A percentile compares a stretch with the other conserved stretches of the same genome.
Evolutionary conservation across 768 basidiomycete species (phyloP).

Genomic region (Agrocybe praecox): DNA sequence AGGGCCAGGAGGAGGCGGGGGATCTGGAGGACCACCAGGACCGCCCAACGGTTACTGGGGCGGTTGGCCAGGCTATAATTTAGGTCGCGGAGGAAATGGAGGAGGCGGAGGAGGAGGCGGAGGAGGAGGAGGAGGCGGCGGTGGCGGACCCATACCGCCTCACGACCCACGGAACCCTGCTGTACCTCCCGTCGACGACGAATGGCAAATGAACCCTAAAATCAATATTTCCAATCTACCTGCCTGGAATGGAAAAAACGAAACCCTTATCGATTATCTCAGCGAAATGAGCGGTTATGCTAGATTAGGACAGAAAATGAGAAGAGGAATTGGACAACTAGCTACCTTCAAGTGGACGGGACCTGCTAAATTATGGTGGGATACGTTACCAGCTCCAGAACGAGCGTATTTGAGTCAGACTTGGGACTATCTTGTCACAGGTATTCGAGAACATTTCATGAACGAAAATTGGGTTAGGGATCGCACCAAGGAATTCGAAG

Average conservation of each 20-base stretch:
- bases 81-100: no score
- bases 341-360: not conserved
- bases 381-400: not conserved
- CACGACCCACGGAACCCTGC: not conserved
- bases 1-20: not conserved
- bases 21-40: not conserved
- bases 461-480: no score
- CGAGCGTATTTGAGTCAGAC: no score
- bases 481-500: no score
- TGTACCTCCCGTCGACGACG: not conserved
- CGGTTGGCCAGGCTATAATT: no score
- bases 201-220: conserved; percentile 12
- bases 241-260: no score
- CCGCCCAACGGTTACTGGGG: no score
- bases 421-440: no score
- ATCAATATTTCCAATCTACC: not conserved
- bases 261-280: not conserved
- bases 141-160: not conserved
- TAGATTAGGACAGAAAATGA: not conserved
- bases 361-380: no score
- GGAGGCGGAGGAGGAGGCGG: no score
- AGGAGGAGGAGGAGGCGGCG: no score
- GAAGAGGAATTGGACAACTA: not conserved
- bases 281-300: not conserved
- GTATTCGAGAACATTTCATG: no score